Base-by-base conservation (phyloP, 352 stramenopile genomes). In the Pythium grandisporangium region DNA sequence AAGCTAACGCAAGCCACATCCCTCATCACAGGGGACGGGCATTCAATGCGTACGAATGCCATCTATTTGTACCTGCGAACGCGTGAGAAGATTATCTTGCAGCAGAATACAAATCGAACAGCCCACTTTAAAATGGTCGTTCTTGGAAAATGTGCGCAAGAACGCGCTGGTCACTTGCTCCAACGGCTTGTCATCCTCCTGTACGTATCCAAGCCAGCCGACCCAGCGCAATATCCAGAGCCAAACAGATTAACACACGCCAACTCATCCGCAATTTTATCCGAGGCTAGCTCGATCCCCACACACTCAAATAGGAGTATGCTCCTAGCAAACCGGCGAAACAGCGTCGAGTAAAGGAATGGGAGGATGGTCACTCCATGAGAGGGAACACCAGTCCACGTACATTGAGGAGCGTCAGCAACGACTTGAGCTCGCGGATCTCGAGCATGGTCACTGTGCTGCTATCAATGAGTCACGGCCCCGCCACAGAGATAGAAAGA, bases 81-180 rank as follows among this genome's bases (percentile, higher is more conserved):
- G 84, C 12, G 81, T 96, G 36, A 96, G 76, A 48, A 96, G 55
- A 34, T 96, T 95, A 63, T 95, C 85, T 47, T 89, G 70, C 13
- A 95, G 55, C 55, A 96, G 41, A 51, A 94, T 89, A 60, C 75
- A 93, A 47, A 96, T 73, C 29, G 77, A 88, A 64, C 83, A 96
- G 51, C 85, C 85, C 37, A 92, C 70, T 81, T 90, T 89, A 53
- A 92, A 92, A 56, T 92, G 79, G 57, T 90, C 79, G 44, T 87
- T 92, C 57, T 92, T 92, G 36, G 70, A 87, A 56, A 89, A 92
- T 7, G 79, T 86, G 30, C 71, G 70, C 41, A 77, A 48, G 50
- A 90, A 90, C 38, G 76, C 56, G 35, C 58, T 73, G 8, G 58
- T 47, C 20, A 92, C 79, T 45, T 81, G 66, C 43, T 92, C 79